Percentiles rank a stretch among this genome's conserved stretches.
phyloP scores from a whole-genome alignment of 305 asterid genomes.

The Fraxinus paxiana region DNA sequence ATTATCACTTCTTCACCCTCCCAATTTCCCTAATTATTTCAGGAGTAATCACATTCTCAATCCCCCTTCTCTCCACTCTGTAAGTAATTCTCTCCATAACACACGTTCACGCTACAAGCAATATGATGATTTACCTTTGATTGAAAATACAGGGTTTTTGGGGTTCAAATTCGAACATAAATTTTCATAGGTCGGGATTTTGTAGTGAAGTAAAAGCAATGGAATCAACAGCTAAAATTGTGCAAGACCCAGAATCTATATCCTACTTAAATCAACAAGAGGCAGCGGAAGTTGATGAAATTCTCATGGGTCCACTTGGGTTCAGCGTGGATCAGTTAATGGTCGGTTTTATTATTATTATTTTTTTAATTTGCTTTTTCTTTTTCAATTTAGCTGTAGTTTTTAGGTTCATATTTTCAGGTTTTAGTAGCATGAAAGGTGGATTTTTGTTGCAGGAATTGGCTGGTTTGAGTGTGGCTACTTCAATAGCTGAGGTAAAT shows the following conservation, averaged over 20 bases:
- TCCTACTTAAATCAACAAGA: constrained; percentile 68
- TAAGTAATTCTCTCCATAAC: constrained; percentile 6
- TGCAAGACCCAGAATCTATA: constrained; percentile 45
- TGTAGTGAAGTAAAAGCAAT: constrained; percentile 39
- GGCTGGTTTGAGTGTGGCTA: constrained; percentile 97
- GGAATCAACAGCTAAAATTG: constrained; percentile 49
- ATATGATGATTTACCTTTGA: constrained; percentile 19
- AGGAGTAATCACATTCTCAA: constrained; percentile 24
- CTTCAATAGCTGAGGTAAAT: constrained; percentile 81
- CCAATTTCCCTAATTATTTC: constrained; percentile 13
- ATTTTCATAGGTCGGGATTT: constrained; percentile 36
- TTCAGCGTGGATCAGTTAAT: constrained; percentile 94
- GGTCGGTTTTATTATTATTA: constrained; percentile 32
- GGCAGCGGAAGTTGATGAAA: constrained; percentile 81
- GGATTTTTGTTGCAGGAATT: constrained; percentile 56
- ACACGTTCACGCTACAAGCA: background rate
- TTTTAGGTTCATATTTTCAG: constrained; percentile 3
- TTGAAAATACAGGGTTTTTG: constrained; percentile 32
- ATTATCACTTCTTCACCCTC: constrained; percentile 24
- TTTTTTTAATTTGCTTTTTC: background rate
- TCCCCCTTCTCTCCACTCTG: constrained; percentile 15
- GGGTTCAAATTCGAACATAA: constrained; percentile 31
- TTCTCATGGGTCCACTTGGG: constrained; percentile 90
- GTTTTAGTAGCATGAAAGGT: constrained; percentile 16
- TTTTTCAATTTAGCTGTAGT: background rate